Base-by-base conservation (phyloP, 176 grass and related monocot genomes). In the Ampelocalamus luodianensis region DNA sequence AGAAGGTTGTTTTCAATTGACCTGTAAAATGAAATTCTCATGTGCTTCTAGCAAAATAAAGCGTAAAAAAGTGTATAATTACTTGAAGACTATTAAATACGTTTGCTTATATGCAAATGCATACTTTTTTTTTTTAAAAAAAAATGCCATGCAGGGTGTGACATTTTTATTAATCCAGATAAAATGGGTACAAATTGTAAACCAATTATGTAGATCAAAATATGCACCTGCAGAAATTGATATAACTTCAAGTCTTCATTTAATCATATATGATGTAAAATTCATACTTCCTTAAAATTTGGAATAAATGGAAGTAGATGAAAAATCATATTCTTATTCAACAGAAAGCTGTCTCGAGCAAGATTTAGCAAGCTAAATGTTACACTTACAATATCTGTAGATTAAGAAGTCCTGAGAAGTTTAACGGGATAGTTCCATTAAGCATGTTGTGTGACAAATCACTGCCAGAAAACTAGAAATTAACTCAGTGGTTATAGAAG, bases 321-420 rank as follows among this genome's bases (percentile, higher is more conserved):
- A 80, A 79, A 84, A 61, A n/a, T 10, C 32, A 60, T 42, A 75
- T 68, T 67, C 76, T 59, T 74, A 74, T 42, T 27, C 15, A 76
- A 71, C 37, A 85, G 0, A 76, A 60, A 72, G 63, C 5, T 10
- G 11, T 81, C 54, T 6, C 18, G 67, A 79, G 22, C 24, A 78
- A 40, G 50, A 79, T 85, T 77, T 81, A 63, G 0, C 24, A 82
- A 86, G 7, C 8, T 83, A 83, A 76, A 77, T 82, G 34, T 7
- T 68, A 62, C 20, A 82, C 91, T 92, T 96, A 98, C 96, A 98
- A 80, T 66, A 63, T 44, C 90, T 98, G 93, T 74, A 98, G 93
- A 37, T 91, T 86, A 65, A 83, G 90, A 72, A 94, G 87, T 49
- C 78, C 82, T 56, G 93, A 94, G 81, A 92, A 94, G 86, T 83